Percentiles rank a stretch among this genome's conserved stretches.
phyloP scores from a whole-genome alignment of 192 early-diverging fungal species.

The Coemansia sp. region DNA sequence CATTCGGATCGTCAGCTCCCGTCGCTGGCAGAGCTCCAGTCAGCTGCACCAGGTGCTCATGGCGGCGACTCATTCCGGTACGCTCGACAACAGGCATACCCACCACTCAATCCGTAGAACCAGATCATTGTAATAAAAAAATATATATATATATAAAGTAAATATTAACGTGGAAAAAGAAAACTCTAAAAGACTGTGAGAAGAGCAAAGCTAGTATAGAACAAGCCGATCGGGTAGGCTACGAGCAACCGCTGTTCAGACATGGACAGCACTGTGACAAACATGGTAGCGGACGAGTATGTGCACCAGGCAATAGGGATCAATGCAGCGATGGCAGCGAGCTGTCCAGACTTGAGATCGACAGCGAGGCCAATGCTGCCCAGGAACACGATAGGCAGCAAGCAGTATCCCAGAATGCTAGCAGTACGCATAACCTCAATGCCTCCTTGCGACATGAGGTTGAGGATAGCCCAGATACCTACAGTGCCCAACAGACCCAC shows the following conservation, averaged over 20 bases:
- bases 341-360: conserved; percentile 64
- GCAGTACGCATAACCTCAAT: conserved; percentile 87
- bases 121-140: neutral
- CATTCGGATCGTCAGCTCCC: conserved; percentile 40
- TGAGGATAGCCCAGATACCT: conserved; percentile 84
- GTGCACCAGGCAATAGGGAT: conserved; percentile 93
- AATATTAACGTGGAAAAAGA: neutral
- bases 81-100: conserved; percentile 23
- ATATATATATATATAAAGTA: neutral
- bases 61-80: conserved; percentile 31
- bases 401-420: conserved; percentile 95
- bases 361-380: conserved; percentile 72
- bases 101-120: conserved; percentile 24
- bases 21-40: conserved; percentile 48
- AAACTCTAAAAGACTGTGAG: conserved; percentile 81
- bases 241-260: conserved; percentile 90
- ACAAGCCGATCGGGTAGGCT: conserved; percentile 89
- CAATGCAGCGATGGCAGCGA: conserved; percentile 63
- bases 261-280: conserved; percentile 89
- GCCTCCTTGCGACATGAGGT: conserved; percentile 89
- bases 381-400: conserved; percentile 92
- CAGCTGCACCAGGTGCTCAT: conserved; percentile 31
- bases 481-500: conserved; percentile 85
- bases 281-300: conserved; percentile 90
- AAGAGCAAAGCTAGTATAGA: conserved; percentile 92